Evolutionary conservation across 2,329 filamentous ascomycete species (phyloP), one percentile per base, ranked within the genome.

Genomic region (Aureobasidium zeae): DNA sequence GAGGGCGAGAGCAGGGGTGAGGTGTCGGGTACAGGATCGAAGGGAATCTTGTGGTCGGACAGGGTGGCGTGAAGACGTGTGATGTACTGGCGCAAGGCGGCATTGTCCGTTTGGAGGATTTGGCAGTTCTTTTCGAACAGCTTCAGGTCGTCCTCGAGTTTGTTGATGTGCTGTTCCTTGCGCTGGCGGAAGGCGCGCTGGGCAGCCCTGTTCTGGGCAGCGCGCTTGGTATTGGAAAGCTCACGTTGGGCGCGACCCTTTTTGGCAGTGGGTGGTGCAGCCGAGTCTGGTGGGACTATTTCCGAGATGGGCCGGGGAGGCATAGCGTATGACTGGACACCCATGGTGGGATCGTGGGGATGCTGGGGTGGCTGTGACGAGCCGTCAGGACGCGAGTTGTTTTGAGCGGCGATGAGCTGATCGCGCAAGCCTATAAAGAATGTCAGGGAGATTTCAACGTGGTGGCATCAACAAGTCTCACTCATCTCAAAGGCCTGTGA

Each of bases 131-230:
- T 76, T 52, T 87, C 83, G 52, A 79, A 84, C 21, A 91, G 85
- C 56, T 86, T 81, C 39, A 95, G 86, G 61, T 96, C 86, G 59
- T 91, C 83, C 65, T 98, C 91, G 5, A 98, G 75, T 62, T 94
- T 93, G 70, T 94, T 94, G 63, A 98, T 98, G 63, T 98, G 95
- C 33, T 86, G 85, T 65, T 98, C 91, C 62, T 98, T 98, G 50
- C 91, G 83, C 67, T 96, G 88, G 30, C 91, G 85, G 66, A 98
- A 98, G 30, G 91, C 91, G 61, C 91, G 79, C 89, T 98, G 91
- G 43, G 91, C 91, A 55, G 89, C 91, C 61, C 91, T 75, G 60
- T 98, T 98, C 62, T 98, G 91, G 8, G 91, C 91, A 20, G 91
- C 91, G 53, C 91, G 83, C 69, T 96, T 98, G 26, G 87, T 94